Evolutionary conservation across 768 basidiomycete species (phyloP).

Genomic region (Termitomyces sp.): DNA sequence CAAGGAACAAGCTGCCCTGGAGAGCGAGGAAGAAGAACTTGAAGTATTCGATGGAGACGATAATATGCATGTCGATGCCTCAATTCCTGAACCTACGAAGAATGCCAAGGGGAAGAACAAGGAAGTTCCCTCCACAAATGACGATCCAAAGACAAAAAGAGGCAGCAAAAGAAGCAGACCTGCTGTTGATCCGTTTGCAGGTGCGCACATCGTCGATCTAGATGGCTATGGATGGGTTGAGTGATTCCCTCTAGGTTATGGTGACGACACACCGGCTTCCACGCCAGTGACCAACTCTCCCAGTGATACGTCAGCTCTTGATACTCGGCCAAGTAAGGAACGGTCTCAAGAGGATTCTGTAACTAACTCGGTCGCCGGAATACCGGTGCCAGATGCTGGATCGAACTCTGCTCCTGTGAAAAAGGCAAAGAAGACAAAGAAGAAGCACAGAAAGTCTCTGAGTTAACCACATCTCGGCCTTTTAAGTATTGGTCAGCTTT

Average conservation of each 20-base stretch:
- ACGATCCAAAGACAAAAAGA: conserved; percentile 6
- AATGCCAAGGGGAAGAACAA: conserved; percentile 31
- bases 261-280: conserved; percentile 19
- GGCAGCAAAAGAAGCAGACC: conserved; percentile 44
- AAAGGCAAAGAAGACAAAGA: conserved; percentile 27
- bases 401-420: conserved; percentile 8
- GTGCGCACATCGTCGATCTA: conserved; percentile 23
- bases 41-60: conserved; percentile 29
- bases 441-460: conserved; percentile 24
- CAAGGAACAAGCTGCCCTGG: conserved; percentile 40
- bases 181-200: conserved; percentile 61
- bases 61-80: conserved; percentile 12
- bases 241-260: conserved; percentile 24
- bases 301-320: not conserved
- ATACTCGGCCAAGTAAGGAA: conserved; percentile 12
- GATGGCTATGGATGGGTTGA: not conserved
- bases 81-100: conserved; percentile 17
- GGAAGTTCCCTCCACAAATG: conserved; percentile 4
- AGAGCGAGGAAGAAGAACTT: conserved; percentile 34
- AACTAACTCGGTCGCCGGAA: conserved; percentile 4
- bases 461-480: not conserved
- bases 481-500: not conserved
- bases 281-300: not conserved
- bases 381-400: conserved; percentile 4
- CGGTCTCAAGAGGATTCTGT: conserved; percentile 1